Evolutionary conservation across 1,284 basidiomycete species (phyloP).

Genomic region (Irpex sp.): DNA sequence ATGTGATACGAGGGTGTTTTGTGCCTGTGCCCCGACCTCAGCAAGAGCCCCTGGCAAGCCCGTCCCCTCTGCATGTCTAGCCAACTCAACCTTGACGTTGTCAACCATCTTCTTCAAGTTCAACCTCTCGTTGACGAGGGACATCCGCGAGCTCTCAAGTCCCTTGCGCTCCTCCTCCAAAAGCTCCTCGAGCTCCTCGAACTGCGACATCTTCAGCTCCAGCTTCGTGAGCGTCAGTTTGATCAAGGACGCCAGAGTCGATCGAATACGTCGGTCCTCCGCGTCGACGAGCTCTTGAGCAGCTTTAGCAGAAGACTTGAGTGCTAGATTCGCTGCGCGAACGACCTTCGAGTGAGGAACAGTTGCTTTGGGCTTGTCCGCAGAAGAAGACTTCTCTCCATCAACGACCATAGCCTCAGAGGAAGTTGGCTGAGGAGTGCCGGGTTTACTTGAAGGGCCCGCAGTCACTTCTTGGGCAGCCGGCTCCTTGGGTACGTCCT

Average conservation of each 20-base stretch:
- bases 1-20: conserved; percentile 42
- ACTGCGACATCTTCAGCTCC: conserved; percentile 89
- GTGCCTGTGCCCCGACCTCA: conserved; percentile 29
- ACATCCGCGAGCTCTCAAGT: conserved; percentile 69
- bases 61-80: conserved; percentile 36
- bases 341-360: conserved; percentile 75
- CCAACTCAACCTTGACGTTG: conserved; percentile 56
- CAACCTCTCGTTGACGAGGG: conserved; percentile 63
- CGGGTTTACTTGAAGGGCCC: conserved; percentile 17
- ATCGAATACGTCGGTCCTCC: conserved; percentile 81
- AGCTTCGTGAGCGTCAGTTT: conserved; percentile 91
- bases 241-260: conserved; percentile 82
- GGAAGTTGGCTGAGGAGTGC: conserved; percentile 13
- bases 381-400: conserved; percentile 18
- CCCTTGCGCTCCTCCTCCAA: conserved; percentile 82
- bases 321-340: conserved; percentile 79
- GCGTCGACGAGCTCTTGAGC: conserved; percentile 81
- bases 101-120: conserved; percentile 66
- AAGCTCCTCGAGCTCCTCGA: conserved; percentile 87
- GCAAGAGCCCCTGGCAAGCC: conserved; percentile 21
- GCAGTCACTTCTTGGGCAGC: conserved; percentile 22
- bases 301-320: conserved; percentile 88
- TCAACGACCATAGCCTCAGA: conserved; percentile 37
- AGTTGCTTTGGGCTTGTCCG: conserved; percentile 30
- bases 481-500: conserved; percentile 30